Base-by-base conservation (phyloP, 345 rosid species). In the Luvunga scandens region DNA sequence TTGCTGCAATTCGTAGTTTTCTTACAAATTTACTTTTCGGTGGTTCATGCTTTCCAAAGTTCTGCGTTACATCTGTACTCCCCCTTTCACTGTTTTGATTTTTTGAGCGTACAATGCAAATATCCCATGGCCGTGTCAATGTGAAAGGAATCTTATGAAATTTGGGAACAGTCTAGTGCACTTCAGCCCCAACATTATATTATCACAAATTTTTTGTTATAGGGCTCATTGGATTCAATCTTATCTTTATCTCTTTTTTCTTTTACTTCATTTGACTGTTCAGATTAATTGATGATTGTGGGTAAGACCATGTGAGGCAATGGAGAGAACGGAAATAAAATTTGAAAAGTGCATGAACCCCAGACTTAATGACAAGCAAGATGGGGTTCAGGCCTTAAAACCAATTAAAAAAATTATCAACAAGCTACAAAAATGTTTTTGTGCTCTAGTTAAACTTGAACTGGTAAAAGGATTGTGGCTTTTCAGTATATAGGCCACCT, bases 401-500 rank as follows among this genome's bases (percentile, higher is more conserved):
- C 68, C 1, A 74, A n/a, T n/a, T n/a, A n/a, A 74, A 75, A 66
- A 78, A 75, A 36, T 5, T 30, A 72, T 62, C 79, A 69, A 53
- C 57, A 53, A 42, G 16, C 56, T 50, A 18, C 10, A 21, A 27
- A 36, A 18, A 16, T 36, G 53, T 76, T 56, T 67, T 36, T 77
- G 28, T 57, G 73, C 73, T 8, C 57, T 68, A n/a, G 45, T 63
- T 24, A 48, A 55, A 57, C 50, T 45, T 45, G 50, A 45, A 12
- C 18, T 3, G 66, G 64, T 25, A 57, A 76, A 73, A 76, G 79
- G 27, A 36, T 24, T 24, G 27, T 67, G 56, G 83, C 70, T 83
- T 90, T 83, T 69, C 19, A 69, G 63, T 8, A 78, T 78, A 84
- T 81, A 79, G 87, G 85, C 85, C 91, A 88, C 73, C 86, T 75